phyloP scores from a whole-genome alignment of 495 filamentous ascomycete genomes.

The Aspergillus biplanus region DNA sequence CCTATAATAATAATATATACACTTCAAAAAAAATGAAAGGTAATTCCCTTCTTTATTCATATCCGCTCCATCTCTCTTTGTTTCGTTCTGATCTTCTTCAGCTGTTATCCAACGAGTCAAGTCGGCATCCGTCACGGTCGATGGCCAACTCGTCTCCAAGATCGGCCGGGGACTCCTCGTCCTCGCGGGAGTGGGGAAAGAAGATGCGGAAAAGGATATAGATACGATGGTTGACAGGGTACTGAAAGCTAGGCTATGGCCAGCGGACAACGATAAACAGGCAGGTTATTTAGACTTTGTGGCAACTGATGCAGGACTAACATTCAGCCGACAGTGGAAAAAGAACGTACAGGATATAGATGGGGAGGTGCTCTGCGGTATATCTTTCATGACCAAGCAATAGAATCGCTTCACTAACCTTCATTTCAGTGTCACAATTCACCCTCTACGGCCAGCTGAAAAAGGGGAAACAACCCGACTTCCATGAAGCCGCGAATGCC shows the following conservation, averaged over 20 bases:
- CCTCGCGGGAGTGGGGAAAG: slow-evolving; percentile 86
- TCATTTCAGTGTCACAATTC: slow-evolving; percentile 87
- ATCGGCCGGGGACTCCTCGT: slow-evolving; percentile 91
- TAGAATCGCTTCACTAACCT: not conserved
- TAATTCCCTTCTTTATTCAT: slow-evolving; percentile 2
- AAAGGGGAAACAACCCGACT: slow-evolving; percentile 94
- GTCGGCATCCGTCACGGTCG: slow-evolving; percentile 98
- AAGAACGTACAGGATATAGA: slow-evolving; percentile 80
- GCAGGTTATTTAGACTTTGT: slow-evolving; percentile 23
- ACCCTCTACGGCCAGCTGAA: slow-evolving; percentile 90
- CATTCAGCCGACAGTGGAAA: slow-evolving; percentile 70
- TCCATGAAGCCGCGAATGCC: slow-evolving; percentile 82
- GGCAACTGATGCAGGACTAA: not conserved
- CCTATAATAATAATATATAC: too few relatives aligned
- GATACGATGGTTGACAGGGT: slow-evolving; percentile 83
- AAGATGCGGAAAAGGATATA: slow-evolving; percentile 87
- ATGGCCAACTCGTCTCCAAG: slow-evolving; percentile 82
- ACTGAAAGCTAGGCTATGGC: slow-evolving; percentile 88
- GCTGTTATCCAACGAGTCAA: slow-evolving; percentile 94
- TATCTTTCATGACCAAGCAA: not conserved
- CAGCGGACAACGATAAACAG: slow-evolving; percentile 58
- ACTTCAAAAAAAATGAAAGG: slow-evolving; percentile 24
- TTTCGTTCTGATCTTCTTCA: slow-evolving; percentile 35
- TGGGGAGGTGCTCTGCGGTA: slow-evolving; percentile 91
- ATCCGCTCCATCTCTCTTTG: not conserved